These are phyloP conservation scores for Marasmius fiardii DNA, from an alignment of 1,284 basidiomycete genomes.

Conservation along the genomic window DNA sequence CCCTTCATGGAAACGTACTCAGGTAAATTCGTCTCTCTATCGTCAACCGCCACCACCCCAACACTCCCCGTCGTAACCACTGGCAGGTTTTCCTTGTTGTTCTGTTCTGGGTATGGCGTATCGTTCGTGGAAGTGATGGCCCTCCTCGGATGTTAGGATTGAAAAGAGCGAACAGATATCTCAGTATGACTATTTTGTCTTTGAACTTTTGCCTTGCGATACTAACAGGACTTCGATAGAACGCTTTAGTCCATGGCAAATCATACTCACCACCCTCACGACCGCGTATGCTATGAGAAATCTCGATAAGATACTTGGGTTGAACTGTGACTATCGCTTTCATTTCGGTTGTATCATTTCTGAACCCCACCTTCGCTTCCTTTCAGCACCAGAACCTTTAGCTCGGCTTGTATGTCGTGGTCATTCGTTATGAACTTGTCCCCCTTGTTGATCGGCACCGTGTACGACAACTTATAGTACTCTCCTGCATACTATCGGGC, in stretches of 20 bases:
- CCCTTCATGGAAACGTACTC: conserved; percentile 71
- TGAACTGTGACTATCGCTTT: conserved; percentile 59
- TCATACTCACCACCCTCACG: conserved; percentile 85
- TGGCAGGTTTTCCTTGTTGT: conserved; percentile 82
- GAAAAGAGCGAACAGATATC: conserved; percentile 50
- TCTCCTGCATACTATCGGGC: conserved; percentile 92
- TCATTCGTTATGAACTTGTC: not conserved
- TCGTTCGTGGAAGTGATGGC: conserved; percentile 65
- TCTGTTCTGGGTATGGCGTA: conserved; percentile 85
- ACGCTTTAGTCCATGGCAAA: conserved; percentile 92
- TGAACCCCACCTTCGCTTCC: conserved; percentile 5
- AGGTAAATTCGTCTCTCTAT: conserved; percentile 38
- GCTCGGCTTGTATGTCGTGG: conserved; percentile 68
- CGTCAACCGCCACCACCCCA: not conserved
- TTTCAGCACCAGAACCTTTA: conserved; percentile 87
- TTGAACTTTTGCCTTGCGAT: not conserved
- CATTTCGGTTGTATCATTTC: conserved; percentile 4
- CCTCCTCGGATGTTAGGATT: conserved; percentile 69
- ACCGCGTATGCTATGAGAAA: conserved; percentile 83
- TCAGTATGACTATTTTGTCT: conserved; percentile 45
- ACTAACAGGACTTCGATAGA: conserved; percentile 36
- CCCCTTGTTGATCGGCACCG: conserved; percentile 2
- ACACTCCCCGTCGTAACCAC: not conserved
- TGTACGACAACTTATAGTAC: conserved; percentile 53
- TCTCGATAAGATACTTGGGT: conserved; percentile 83